phyloP scores from a whole-genome alignment of 345 rosid genomes.

The Hibiscus trionum region DNA sequence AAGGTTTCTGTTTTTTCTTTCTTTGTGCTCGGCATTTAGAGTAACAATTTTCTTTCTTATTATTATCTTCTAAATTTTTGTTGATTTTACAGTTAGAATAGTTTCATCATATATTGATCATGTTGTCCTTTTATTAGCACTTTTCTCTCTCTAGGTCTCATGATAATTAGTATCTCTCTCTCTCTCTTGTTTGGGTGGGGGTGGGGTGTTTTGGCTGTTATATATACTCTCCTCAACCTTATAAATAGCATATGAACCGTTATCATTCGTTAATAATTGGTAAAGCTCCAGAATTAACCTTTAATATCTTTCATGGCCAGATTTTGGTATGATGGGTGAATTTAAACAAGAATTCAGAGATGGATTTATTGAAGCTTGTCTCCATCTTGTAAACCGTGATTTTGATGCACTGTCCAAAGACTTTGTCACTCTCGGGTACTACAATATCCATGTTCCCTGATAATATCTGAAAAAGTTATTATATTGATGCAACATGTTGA shows the following conservation, averaged over 20 bases:
- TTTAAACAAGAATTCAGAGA: slow-evolving; percentile 84
- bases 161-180: not conserved
- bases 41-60: not conserved
- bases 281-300: slow-evolving; percentile 21
- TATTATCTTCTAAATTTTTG: not conserved
- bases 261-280: slow-evolving; percentile 4
- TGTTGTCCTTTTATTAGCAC: not conserved
- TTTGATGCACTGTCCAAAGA: slow-evolving; percentile 78
- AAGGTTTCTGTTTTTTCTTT: not conserved
- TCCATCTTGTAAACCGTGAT: slow-evolving; percentile 94
- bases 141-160: not conserved
- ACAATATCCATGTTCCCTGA: slow-evolving; percentile 17
- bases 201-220: not conserved
- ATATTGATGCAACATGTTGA: not conserved
- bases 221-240: not conserved
- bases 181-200: not conserved
- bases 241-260: slow-evolving; percentile 4
- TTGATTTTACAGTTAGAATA: not conserved
- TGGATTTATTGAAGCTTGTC: slow-evolving; percentile 94
- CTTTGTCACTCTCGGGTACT: slow-evolving; percentile 90
- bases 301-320: slow-evolving; percentile 36
- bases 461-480: slow-evolving; percentile 4
- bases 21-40: not conserved
- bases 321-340: slow-evolving; percentile 99
- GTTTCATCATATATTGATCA: not conserved